These are phyloP conservation scores for Fusarium musae DNA, from an alignment of 2,329 filamentous ascomycete species.

Conservation along the genomic window DNA sequence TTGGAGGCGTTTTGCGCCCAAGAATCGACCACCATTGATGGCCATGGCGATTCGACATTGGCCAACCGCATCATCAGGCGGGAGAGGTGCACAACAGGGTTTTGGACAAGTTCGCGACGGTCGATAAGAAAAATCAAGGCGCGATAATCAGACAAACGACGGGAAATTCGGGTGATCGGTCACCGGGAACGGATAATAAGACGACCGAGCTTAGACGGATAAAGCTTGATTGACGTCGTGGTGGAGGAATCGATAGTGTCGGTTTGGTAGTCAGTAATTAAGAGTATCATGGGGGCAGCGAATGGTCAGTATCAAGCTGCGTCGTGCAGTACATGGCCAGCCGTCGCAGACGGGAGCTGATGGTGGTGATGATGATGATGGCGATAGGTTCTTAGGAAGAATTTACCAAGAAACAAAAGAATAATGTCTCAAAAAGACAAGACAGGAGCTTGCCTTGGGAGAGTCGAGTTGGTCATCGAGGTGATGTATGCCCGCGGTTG, in stretches of 20 bases:
- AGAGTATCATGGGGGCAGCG: constrained; percentile 40
- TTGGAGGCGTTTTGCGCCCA: constrained; percentile 30
- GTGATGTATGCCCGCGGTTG: constrained; percentile 34
- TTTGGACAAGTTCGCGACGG: constrained; percentile 30
- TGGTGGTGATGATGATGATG: background rate
- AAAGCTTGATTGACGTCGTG: constrained; percentile 24
- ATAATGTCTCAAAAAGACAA: constrained; percentile 19
- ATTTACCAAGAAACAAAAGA: constrained; percentile 3
- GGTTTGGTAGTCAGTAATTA: constrained; percentile 11
- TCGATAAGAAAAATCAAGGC: constrained; percentile 7
- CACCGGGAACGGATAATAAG: constrained; percentile 14
- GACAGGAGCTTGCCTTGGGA: background rate
- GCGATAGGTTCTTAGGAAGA: background rate
- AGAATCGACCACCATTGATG: constrained; percentile 27
- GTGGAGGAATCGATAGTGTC: constrained; percentile 29
- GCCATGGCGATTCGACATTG: constrained; percentile 42
- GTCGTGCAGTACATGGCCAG: constrained; percentile 41
- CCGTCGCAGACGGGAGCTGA: constrained; percentile 23
- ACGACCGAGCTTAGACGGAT: constrained; percentile 27
- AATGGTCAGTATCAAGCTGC: constrained; percentile 35
- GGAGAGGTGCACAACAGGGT: constrained; percentile 19
- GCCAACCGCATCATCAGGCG: constrained; percentile 43
- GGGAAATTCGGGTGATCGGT: constrained; percentile 14
- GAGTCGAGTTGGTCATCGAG: constrained; percentile 1
- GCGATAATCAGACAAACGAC: constrained; percentile 3